phyloP scores from a whole-genome alignment of 768 basidiomycete genomes.

The Phlegmacium glaucopus region DNA sequence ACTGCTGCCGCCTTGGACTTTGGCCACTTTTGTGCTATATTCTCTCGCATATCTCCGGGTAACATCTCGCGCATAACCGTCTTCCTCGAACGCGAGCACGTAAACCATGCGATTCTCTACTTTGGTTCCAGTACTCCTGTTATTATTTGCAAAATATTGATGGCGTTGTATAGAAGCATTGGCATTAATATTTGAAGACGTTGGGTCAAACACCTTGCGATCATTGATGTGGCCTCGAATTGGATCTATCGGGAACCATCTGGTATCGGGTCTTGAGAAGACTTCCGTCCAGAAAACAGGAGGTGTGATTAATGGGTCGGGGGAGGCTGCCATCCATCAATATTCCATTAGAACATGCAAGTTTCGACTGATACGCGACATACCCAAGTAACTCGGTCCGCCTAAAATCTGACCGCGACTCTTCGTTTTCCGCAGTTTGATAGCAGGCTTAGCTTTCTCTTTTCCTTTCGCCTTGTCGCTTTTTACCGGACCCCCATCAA shows the following conservation, averaged over 20 bases:
- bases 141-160: constrained; percentile 15
- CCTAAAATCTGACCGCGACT: constrained; percentile 45
- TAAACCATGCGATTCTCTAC: constrained; percentile 86
- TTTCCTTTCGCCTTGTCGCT: constrained; percentile 56
- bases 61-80: constrained; percentile 88
- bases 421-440: constrained; percentile 57
- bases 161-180: constrained; percentile 8
- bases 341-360: background rate
- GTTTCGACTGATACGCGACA: background rate
- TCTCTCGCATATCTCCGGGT: constrained; percentile 85
- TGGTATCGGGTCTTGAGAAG: constrained; percentile 85
- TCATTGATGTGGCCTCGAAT: constrained; percentile 79
- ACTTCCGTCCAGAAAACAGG: constrained; percentile 98
- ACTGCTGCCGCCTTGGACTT: constrained; percentile 62
- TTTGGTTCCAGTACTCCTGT: constrained; percentile 24
- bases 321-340: constrained; percentile 21
- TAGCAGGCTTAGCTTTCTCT: constrained; percentile 49
- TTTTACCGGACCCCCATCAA: constrained; percentile 36
- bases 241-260: constrained; percentile 94
- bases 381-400: constrained; percentile 21
- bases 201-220: constrained; percentile 76
- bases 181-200: constrained; percentile 23
- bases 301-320: constrained; percentile 61
- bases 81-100: constrained; percentile 93
- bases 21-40: constrained; percentile 77